Conservation (phyloP, 441 rosid species). For the Euphorbia corollata region DNA sequence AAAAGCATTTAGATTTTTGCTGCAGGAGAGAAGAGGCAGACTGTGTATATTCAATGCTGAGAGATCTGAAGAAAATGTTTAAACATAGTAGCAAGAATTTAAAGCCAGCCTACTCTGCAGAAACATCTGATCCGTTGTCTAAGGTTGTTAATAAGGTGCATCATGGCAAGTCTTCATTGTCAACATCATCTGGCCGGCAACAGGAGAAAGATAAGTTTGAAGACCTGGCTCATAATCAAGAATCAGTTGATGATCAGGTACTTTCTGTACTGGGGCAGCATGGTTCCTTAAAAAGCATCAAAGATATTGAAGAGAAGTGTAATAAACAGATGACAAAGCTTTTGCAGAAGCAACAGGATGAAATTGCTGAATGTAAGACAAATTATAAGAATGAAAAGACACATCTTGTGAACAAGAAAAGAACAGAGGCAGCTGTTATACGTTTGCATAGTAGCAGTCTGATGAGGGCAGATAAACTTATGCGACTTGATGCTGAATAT, state of each 20-base stretch:
- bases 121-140: constrained; percentile 21
- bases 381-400: constrained; percentile 39
- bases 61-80: constrained; percentile 56
- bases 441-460: constrained; percentile 31
- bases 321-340: constrained; percentile 41
- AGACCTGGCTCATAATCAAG: constrained; percentile 25
- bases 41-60: constrained; percentile 44
- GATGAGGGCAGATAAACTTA: constrained; percentile 37
- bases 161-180: constrained; percentile 20
- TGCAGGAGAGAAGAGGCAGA: constrained; percentile 69
- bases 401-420: constrained; percentile 34
- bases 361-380: constrained; percentile 28
- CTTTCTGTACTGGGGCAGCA: constrained; percentile 27
- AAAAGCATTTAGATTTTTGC: constrained; percentile 45
- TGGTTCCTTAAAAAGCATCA: constrained; percentile 22
- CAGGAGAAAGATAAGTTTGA: constrained; percentile 25
- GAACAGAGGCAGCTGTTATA: constrained; percentile 45
- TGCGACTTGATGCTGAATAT: constrained; percentile 41
- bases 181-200: constrained; percentile 22
- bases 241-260: constrained; percentile 30
- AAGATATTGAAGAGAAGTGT: constrained; percentile 37
- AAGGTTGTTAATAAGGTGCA: constrained; percentile 19
- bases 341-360: constrained; percentile 32
- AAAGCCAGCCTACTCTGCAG: constrained; percentile 26
- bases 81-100: constrained; percentile 28